A percentile compares a stretch with the other conserved stretches of the same genome.
phyloP scores from a whole-genome alignment of 2,329 filamentous ascomycete species.

The Neophaeococcomyces aloes region DNA sequence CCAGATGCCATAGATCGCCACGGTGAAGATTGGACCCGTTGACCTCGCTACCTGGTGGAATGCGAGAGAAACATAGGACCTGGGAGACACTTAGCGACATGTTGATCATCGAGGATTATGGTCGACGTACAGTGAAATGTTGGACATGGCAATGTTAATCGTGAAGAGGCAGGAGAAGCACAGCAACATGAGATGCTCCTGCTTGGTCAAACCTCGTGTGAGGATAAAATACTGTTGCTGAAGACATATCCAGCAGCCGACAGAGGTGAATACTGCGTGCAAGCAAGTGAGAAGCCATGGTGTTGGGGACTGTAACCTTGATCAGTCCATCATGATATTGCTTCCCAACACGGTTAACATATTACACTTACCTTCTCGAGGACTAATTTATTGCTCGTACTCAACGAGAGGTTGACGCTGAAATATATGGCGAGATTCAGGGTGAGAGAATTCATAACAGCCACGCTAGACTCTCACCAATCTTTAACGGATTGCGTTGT shows the following conservation, averaged over 20 bases:
- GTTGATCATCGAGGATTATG: too few relatives aligned
- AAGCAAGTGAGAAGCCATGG: conserved; percentile 52
- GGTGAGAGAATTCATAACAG: too few relatives aligned
- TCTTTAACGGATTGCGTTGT: too few relatives aligned
- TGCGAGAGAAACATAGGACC: conserved; percentile 50
- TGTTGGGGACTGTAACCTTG: conserved; percentile 40
- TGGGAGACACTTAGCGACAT: too few relatives aligned
- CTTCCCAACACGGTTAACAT: background rate
- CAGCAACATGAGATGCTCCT: conserved; percentile 46
- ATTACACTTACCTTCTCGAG: conserved; percentile 2
- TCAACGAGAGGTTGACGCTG: background rate
- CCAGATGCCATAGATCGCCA: conserved; percentile 49
- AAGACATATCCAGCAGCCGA: conserved; percentile 47
- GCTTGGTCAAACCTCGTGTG: conserved; percentile 41
- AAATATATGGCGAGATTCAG: too few relatives aligned
- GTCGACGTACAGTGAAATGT: conserved; percentile 44
- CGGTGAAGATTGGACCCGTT: conserved; percentile 51
- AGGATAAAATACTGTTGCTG: conserved; percentile 44
- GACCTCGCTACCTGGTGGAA: conserved; percentile 57
- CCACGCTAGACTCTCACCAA: too few relatives aligned
- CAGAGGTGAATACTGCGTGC: conserved; percentile 47
- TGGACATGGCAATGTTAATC: conserved; percentile 54
- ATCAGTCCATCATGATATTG: too few relatives aligned
- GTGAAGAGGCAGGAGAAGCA: conserved; percentile 53
- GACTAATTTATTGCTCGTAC: background rate